phyloP scores from a whole-genome alignment of 2,329 filamentous ascomycete genomes.

The Fusarium stilboides region DNA sequence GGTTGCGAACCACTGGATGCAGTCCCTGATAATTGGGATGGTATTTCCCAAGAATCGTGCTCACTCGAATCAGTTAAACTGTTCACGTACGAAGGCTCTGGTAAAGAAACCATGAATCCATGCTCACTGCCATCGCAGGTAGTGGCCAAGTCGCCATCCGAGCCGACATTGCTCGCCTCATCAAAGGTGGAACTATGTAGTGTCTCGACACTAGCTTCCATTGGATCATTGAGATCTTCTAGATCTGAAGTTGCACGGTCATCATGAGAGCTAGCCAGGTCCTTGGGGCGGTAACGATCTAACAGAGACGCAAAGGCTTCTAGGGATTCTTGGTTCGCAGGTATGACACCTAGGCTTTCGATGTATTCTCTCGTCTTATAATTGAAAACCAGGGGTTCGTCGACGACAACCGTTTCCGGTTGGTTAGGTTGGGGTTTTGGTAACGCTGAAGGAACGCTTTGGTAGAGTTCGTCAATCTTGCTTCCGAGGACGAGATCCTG shows the following conservation, averaged over 20 bases:
- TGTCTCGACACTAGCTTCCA: background rate
- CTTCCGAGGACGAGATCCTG: slow-evolving; percentile 27
- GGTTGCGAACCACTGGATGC: background rate
- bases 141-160: slow-evolving; percentile 1
- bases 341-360: slow-evolving; percentile 6
- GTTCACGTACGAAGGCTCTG: background rate
- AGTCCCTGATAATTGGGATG: background rate
- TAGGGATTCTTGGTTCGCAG: slow-evolving; percentile 17
- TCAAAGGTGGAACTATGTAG: background rate
- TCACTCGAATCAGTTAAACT: background rate
- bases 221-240: background rate
- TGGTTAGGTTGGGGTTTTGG: background rate
- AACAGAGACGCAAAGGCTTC: slow-evolving; percentile 2
- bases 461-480: slow-evolving; percentile 6
- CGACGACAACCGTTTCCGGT: background rate
- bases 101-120: background rate
- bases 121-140: background rate
- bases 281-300: background rate
- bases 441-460: slow-evolving; percentile 8
- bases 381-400: no score
- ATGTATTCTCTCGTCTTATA: background rate
- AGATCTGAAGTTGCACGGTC: background rate
- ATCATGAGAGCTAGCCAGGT: background rate
- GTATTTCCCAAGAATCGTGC: background rate
- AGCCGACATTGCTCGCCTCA: background rate